Evolutionary conservation across 192 early-diverging fungal genomes (phyloP).

Genomic region (Oehlia diaphana): DNA sequence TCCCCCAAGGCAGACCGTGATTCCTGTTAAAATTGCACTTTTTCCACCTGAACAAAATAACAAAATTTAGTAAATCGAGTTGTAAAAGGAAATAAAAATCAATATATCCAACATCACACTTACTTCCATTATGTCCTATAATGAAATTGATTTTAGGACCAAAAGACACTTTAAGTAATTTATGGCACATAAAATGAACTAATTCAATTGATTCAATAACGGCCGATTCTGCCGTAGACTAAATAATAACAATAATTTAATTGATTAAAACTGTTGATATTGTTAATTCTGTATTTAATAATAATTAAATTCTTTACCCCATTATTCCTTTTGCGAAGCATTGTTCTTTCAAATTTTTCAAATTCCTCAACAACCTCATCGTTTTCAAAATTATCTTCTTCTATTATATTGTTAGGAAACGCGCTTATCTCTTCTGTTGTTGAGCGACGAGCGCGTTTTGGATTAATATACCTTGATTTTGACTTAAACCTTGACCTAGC

Average conservation of each 20-base stretch:
- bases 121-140: conserved; percentile 94
- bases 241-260: not conserved
- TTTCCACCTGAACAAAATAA: conserved; percentile 71
- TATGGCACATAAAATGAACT: conserved; percentile 96
- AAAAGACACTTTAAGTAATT: conserved; percentile 72
- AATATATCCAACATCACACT: conserved; percentile 12
- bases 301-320: not conserved
- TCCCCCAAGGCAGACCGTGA: conserved; percentile 90
- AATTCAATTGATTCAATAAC: conserved; percentile 83
- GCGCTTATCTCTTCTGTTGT: conserved; percentile 8
- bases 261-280: not conserved
- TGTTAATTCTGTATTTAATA: not conserved
- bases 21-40: conserved; percentile 89
- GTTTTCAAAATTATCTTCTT: not conserved
- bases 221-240: conserved; percentile 61
- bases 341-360: not conserved
- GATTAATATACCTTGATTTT: not conserved
- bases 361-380: not conserved
- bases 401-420: not conserved
- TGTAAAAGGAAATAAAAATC: not conserved
- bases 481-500: not conserved
- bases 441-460: conserved; percentile 12
- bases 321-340: not conserved
- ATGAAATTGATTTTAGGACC: conserved; percentile 94
- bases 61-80: not conserved